phyloP scores from a whole-genome alignment of 345 rosid genomes.

The Hypericum perforatum region DNA sequence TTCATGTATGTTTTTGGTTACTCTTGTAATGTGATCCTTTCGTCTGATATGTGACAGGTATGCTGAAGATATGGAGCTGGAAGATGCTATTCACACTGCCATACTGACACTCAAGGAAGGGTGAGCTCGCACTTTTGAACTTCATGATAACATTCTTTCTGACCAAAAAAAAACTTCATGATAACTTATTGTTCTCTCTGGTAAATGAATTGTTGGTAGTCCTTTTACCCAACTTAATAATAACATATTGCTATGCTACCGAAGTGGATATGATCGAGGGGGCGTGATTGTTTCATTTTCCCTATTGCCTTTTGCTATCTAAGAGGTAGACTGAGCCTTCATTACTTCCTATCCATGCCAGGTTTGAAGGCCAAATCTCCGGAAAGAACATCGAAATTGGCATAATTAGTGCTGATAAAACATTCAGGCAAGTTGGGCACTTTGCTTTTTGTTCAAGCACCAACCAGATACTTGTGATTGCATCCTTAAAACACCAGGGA shows the following conservation, averaged over 20 bases:
- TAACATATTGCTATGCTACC: too few species aligned
- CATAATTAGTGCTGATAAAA: conserved; percentile 2
- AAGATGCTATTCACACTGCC: conserved; percentile 98
- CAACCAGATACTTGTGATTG: background rate
- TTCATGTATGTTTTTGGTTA: too few species aligned
- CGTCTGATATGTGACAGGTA: conserved; percentile 30
- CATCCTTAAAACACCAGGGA: too few species aligned
- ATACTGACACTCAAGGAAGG: conserved; percentile 91
- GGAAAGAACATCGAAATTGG: conserved; percentile 11
- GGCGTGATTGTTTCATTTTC: too few species aligned
- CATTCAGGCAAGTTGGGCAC: conserved; percentile 1
- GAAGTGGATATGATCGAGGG: too few species aligned
- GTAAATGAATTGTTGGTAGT: too few species aligned
- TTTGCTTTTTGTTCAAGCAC: background rate
- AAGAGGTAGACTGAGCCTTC: background rate
- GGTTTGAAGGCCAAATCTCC: conserved; percentile 76
- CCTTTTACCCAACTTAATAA: too few species aligned
- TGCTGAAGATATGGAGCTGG: conserved; percentile 97
- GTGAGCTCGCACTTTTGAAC: conserved; percentile 25
- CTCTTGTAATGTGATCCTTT: too few species aligned
- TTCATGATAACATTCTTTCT: background rate
- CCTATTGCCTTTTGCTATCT: too few species aligned
- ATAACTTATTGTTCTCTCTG: background rate
- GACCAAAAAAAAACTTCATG: background rate
- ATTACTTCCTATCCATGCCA: conserved; percentile 14